A percentile compares a stretch with the other conserved stretches of the same genome.
Evolutionary conservation across 345 rosid species (phyloP).

Genomic region (Jatropha curcas): DNA sequence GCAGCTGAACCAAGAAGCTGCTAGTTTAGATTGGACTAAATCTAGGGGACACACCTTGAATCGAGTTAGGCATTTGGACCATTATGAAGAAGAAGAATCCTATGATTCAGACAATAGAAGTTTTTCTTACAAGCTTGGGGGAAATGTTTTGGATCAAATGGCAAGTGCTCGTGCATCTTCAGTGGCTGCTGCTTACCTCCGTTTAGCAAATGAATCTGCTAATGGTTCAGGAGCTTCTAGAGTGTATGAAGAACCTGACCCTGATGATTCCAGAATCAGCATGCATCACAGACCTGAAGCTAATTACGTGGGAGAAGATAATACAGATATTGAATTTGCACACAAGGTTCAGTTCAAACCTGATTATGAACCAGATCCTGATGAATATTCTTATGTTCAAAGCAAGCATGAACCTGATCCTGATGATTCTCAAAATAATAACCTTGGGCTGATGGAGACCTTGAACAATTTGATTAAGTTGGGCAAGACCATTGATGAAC

Average conservation of each 20-base stretch:
- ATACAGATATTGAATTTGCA: slow-evolving; percentile 4
- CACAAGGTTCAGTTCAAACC: slow-evolving; percentile 10
- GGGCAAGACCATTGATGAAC: slow-evolving; percentile 40
- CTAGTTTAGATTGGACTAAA: slow-evolving; percentile 87
- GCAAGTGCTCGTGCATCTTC: slow-evolving; percentile 75
- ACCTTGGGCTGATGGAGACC: slow-evolving; percentile 8
- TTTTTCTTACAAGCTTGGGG: slow-evolving; percentile 68
- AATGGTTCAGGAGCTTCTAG: slow-evolving; percentile 30
- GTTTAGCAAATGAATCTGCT: slow-evolving; percentile 41
- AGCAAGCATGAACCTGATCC: slow-evolving; percentile 10
- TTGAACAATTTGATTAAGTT: slow-evolving; percentile 16
- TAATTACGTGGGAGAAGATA: slow-evolving; percentile 14
- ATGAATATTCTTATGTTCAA: slow-evolving; percentile 27
- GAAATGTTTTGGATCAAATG: slow-evolving; percentile 46
- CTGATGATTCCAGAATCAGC: slow-evolving; percentile 48
- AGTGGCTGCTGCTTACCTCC: slow-evolving; percentile 83
- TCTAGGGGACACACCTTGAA: slow-evolving; percentile 67
- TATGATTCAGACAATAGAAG: slow-evolving; percentile 29
- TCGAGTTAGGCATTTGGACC: slow-evolving; percentile 33
- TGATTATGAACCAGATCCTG: slow-evolving; percentile 37
- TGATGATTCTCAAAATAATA: slow-evolving; percentile 11
- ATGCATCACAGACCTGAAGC: slow-evolving; percentile 18
- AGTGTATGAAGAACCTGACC: slow-evolving; percentile 56
- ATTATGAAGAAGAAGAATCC: slow-evolving; percentile 48
- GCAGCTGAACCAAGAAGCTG: slow-evolving; percentile 88